Base-by-base conservation (phyloP, 169 alveolate genomes). In the Cryptosporidium sp. region DNA sequence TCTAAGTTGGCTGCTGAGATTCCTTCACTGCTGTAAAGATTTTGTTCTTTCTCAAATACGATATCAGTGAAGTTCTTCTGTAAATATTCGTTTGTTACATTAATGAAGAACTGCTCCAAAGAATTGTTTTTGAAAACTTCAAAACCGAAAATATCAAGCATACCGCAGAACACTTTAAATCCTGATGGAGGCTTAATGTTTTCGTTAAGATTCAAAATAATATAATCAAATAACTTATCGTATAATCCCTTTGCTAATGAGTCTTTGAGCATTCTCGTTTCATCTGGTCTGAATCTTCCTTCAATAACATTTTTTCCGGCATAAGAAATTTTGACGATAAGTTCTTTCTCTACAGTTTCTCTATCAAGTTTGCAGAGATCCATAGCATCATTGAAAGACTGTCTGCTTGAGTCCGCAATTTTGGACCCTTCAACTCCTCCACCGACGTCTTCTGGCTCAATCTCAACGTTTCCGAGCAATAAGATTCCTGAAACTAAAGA, bases 81-180 rank as follows among this genome's bases (percentile, higher is more conserved):
- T 7, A 97, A 93, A 94, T 96, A 97, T 92, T 98, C 99, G 92
- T 98, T 97, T 23, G 99, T 96, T 80, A 96, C 97, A 92, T 98
- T 98, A 85, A 98, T 97, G 86, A 97, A 97, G 85, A 98, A 91
- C 91, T 98, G 98, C 86, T 98, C 99, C 58, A 98, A 95, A 62
- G 98, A 94, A 93, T 98, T 98, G 71, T 95, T 96, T 84, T 95
- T 95, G 87, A 98, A 97, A 59, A 94, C 96, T 92, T 98, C 99
- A 93, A 97, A 98, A 2, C 99, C 99, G 91, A 96, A 97, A 35
- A 97, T 97, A 94, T 98, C 99, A 21, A 98, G 91, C 91, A 98
- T 94, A 45, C 99, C 99, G 91, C 98, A 96, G 84, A 96, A 96
- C 31, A 58, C 89, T 55, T 93, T 93, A 71, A 95, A 94, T 35